These are phyloP conservation scores for Fusarium sp. DNA, from an alignment of 2,329 filamentous ascomycete genomes.

Conservation along the genomic window DNA sequence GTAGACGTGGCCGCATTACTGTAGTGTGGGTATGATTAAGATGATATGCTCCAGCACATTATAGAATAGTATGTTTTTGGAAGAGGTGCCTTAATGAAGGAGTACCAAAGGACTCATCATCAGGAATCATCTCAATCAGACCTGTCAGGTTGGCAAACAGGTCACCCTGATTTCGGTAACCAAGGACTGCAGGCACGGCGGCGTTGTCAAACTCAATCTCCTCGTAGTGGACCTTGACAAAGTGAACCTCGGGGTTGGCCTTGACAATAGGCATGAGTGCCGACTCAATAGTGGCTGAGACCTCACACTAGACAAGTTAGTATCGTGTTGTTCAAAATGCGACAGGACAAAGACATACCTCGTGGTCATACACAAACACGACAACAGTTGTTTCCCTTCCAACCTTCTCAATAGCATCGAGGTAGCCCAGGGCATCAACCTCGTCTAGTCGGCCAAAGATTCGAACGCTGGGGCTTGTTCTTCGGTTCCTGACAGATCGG, in stretches of 20 bases:
- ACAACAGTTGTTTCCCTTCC: constrained; percentile 84
- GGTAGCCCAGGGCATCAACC: constrained; percentile 90
- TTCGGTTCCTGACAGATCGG: constrained; percentile 70
- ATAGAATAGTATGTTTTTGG: constrained; percentile 66
- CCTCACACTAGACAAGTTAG: constrained; percentile 73
- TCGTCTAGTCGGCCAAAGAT: constrained; percentile 83
- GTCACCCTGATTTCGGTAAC: constrained; percentile 88
- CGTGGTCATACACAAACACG: constrained; percentile 91
- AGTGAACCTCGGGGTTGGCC: constrained; percentile 79
- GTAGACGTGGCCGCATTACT: constrained; percentile 49
- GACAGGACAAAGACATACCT: constrained; percentile 68
- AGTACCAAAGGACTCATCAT: constrained; percentile 71
- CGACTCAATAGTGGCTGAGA: constrained; percentile 82
- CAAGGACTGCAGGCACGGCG: constrained; percentile 87
- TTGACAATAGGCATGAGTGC: constrained; percentile 82
- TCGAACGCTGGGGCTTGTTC: constrained; percentile 81
- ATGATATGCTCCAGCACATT: constrained; percentile 40
- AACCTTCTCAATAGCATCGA: constrained; percentile 97
- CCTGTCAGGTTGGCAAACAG: constrained; percentile 92
- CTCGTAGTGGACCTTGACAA: constrained; percentile 90
- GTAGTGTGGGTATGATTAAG: constrained; percentile 21
- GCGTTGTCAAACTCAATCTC: constrained; percentile 96
- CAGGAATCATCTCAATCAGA: constrained; percentile 86
- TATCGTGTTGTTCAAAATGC: neutral
- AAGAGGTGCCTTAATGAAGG: constrained; percentile 67